Evolutionary conservation across 1,284 basidiomycete genomes (phyloP).

Genomic region (Rugosomyces carneus): DNA sequence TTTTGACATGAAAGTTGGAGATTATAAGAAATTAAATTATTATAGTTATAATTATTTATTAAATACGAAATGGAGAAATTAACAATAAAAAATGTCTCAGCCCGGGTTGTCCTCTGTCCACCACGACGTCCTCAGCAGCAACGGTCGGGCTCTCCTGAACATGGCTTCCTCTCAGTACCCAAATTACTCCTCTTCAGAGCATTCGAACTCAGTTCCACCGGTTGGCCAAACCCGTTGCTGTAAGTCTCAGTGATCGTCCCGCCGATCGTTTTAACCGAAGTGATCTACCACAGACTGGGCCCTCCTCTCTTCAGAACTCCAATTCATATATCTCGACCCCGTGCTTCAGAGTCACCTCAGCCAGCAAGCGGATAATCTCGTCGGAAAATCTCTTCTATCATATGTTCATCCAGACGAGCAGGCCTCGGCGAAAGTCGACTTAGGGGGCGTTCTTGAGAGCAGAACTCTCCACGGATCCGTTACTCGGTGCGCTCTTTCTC

Average conservation of each 20-base stretch:
- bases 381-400: conserved; percentile 73
- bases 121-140: background rate
- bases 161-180: conserved; percentile 15
- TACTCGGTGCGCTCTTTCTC: conserved; percentile 58
- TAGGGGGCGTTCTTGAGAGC: conserved; percentile 72
- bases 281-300: conserved; percentile 51
- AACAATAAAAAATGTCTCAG: conserved; percentile 19
- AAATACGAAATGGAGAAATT: background rate
- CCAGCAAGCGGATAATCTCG: conserved; percentile 60
- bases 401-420: conserved; percentile 92
- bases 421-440: conserved; percentile 69
- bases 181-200: conserved; percentile 19
- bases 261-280: conserved; percentile 21
- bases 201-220: conserved; percentile 30
- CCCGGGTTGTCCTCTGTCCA: conserved; percentile 1
- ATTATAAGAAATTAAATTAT: background rate
- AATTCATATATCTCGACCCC: conserved; percentile 89
- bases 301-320: conserved; percentile 64
- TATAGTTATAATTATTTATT: background rate
- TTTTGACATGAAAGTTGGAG: conserved; percentile 28
- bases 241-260: conserved; percentile 41
- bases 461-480: conserved; percentile 90
- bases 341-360: conserved; percentile 74
- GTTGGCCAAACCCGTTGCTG: conserved; percentile 70
- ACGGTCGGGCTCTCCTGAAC: conserved; percentile 5